Evolutionary conservation across 257 asterid genomes (phyloP).

Genomic region (Lycium ferocissimum): DNA sequence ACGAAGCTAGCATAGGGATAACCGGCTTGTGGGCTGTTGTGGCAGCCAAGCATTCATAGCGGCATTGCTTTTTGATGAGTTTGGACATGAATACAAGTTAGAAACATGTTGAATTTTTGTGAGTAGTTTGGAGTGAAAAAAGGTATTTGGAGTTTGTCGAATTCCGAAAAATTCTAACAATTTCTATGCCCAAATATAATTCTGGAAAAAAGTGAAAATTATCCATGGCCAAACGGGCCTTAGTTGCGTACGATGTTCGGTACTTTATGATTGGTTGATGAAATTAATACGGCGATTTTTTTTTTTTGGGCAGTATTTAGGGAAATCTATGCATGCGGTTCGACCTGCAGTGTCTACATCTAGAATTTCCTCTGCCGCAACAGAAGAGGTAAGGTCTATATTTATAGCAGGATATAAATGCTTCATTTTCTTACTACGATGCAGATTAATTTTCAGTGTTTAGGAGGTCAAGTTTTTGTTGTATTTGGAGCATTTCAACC

Average conservation of each 20-base stretch:
- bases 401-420: not conserved
- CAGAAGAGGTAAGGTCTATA: constrained; percentile 61
- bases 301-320: constrained; percentile 49
- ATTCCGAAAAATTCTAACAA: no score
- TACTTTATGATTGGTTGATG: not conserved
- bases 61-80: no score
- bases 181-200: no score
- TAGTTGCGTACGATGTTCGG: not conserved
- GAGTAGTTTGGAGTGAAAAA: no score
- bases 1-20: no score
- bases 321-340: constrained; percentile 53
- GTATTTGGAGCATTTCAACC: constrained; percentile 14
- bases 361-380: constrained; percentile 45
- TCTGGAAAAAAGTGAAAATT: no score
- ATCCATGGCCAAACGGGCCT: no score
- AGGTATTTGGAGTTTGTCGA: no score
- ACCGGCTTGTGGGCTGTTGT: no score
- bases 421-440: not conserved
- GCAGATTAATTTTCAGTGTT: not conserved
- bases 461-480: not conserved
- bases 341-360: constrained; percentile 50
- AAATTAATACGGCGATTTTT: not conserved
- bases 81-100: no score
- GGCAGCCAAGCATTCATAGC: no score
- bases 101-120: no score